These are phyloP conservation scores for Eutypa lata DNA, from an alignment of 2,329 filamentous ascomycete genomes.

Conservation along the genomic window DNA sequence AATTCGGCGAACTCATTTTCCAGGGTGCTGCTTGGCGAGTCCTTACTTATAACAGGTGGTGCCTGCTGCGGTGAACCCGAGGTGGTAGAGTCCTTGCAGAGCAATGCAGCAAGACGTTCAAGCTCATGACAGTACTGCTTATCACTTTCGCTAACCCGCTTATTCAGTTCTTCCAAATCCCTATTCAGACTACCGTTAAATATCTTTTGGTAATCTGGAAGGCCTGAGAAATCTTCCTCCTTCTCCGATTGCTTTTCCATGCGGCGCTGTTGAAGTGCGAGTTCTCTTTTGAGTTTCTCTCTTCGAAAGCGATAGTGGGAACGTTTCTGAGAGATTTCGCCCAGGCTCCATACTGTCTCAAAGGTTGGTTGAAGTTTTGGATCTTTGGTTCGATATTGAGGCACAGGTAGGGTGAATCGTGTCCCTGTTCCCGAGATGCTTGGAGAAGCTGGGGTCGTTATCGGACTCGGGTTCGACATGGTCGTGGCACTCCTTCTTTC, in stretches of 20 bases:
- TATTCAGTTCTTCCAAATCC: constrained; percentile 13
- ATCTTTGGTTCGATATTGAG: constrained; percentile 11
- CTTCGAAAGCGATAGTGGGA: constrained; percentile 4
- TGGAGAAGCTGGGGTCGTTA: not conserved
- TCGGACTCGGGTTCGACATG: not conserved
- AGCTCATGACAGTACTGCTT: constrained; percentile 11
- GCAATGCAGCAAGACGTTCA: constrained; percentile 12
- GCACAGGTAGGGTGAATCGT: not conserved
- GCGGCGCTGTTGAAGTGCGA: not conserved
- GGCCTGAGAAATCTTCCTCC: constrained; percentile 17
- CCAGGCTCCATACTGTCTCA: constrained; percentile 10
- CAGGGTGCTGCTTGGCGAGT: constrained; percentile 11
- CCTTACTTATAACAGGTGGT: constrained; percentile 4
- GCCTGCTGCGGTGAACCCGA: constrained; percentile 4
- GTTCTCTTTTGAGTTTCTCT: constrained; percentile 7
- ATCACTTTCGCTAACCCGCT: constrained; percentile 11
- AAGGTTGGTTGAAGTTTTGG: constrained; percentile 20
- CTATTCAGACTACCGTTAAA: constrained; percentile 11
- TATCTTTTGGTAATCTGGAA: constrained; percentile 13
- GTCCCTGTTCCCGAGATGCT: not conserved
- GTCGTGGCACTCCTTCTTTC: no score
- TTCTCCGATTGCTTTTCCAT: constrained; percentile 11
- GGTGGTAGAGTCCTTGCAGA: constrained; percentile 3
- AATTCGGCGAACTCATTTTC: constrained; percentile 19
- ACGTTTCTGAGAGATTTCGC: constrained; percentile 8